phyloP scores from a whole-genome alignment of 1,284 basidiomycete species.

The Grifola frondosa region DNA sequence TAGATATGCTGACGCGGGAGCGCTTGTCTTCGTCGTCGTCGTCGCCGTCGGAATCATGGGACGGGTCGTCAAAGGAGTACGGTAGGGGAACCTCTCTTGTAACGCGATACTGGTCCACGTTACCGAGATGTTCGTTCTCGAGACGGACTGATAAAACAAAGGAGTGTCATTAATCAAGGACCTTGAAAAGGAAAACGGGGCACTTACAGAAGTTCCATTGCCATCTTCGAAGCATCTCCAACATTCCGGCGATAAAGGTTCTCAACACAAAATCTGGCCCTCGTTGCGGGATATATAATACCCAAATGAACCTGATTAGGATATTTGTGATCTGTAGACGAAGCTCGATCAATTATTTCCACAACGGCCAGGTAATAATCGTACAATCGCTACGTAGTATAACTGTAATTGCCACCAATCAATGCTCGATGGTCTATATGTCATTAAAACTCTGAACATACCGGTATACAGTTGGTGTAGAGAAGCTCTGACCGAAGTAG shows the following conservation, averaged over 20 bases:
- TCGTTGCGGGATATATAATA: conserved; percentile 69
- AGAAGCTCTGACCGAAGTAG: conserved; percentile 76
- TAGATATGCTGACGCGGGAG: conserved; percentile 18
- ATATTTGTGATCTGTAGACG: conserved; percentile 62
- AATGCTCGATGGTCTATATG: too few relatives aligned
- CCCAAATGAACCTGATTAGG: conserved; percentile 79
- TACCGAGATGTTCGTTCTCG: conserved; percentile 86
- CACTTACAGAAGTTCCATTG: conserved; percentile 89
- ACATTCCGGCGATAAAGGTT: conserved; percentile 66
- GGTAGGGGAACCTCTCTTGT: conserved; percentile 78
- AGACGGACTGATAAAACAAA: conserved; percentile 54
- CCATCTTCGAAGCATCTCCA: conserved; percentile 81
- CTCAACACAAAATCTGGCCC: conserved; percentile 55
- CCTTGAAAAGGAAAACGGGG: background rate
- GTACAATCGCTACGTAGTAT: conserved; percentile 75
- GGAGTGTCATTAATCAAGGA: background rate
- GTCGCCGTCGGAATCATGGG: conserved; percentile 35
- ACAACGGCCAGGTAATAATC: too few relatives aligned
- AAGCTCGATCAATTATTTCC: background rate
- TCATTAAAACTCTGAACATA: conserved; percentile 35
- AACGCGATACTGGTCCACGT: conserved; percentile 83
- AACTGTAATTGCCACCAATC: conserved; percentile 51
- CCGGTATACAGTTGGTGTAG: conserved; percentile 60
- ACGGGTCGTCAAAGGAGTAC: conserved; percentile 54
- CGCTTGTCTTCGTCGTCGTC: conserved; percentile 39